Base-by-base conservation (phyloP, 192 early-diverging fungal genomes). In the Coemansia sp. region DNA sequence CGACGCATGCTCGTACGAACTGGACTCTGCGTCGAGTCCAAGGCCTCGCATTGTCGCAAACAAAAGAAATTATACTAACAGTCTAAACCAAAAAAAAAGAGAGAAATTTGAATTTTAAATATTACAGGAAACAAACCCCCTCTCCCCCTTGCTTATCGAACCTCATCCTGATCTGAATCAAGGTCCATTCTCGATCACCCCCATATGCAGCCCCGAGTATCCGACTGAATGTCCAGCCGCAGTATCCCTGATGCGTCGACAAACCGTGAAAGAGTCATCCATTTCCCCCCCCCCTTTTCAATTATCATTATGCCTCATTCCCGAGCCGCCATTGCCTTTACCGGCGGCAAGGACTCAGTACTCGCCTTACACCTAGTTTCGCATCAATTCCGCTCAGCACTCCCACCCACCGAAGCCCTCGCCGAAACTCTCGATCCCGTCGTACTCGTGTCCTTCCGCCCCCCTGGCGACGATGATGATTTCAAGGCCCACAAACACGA, bases 291-390 rank as follows among this genome's bases (percentile, higher is more conserved):
- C 24, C 24, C 24, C 24, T 27, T 27, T 27, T 27, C 24, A 27
- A 27, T 27, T 27, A 27, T 27, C 24, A 27, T 1, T 27, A 27
- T 27, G 24, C 24, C 24, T 27, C 24, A 0, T 27, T 27, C 67
- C 4, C 70, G 37, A 19, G 85, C 80, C 2, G 88, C 85, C 11
- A 62, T 89, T 19, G 84, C 81, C 35, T 89, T 85, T 67, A 89
- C 88, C 4, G 88, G 88, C 44, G 88, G 88, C 29, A 89, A 89
- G 74, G 88, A 89, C 68, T 87, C 82, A 40, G 78, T 83, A 37
- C 64, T 89, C 37, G 81, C 86, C 13, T 48, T 87, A 37, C 78
- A 84, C 41, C 34, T 76, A 24, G 67, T 78, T 3, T 62, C 79
- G 7, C 72, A 77, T 13, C 74, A 77, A 44, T 72, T 69, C 16